These are phyloP conservation scores for Truncatella angustata DNA, from an alignment of 2,329 filamentous ascomycete genomes.

Conservation along the genomic window DNA sequence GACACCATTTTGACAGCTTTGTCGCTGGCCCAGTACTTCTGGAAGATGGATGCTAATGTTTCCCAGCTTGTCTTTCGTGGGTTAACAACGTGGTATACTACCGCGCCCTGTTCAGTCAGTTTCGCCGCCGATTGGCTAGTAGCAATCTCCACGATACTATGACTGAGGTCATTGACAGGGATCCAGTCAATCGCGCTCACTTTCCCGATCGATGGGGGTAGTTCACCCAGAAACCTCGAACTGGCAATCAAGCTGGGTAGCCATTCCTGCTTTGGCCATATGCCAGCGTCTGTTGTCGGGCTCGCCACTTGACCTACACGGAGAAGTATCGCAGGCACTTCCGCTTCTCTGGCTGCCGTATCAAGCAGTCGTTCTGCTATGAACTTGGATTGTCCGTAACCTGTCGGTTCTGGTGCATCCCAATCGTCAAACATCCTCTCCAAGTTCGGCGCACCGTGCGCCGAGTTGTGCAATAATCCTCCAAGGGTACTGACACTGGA, in stretches of 20 bases:
- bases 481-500: slow-evolving; percentile 20
- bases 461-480: slow-evolving; percentile 1
- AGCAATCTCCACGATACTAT: background rate
- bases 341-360: slow-evolving; percentile 13
- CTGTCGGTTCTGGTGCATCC: slow-evolving; percentile 1
- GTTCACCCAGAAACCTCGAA: slow-evolving; percentile 17
- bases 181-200: background rate
- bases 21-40: background rate
- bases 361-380: slow-evolving; percentile 20
- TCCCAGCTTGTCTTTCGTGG: background rate
- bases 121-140: background rate
- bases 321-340: slow-evolving; percentile 13
- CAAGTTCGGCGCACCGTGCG: slow-evolving; percentile 8
- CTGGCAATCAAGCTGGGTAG: slow-evolving; percentile 22
- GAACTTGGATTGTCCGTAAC: slow-evolving; percentile 13
- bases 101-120: background rate
- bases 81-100: background rate
- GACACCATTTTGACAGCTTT: background rate
- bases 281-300: slow-evolving; percentile 12
- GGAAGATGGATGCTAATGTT: background rate
- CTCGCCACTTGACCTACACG: slow-evolving; percentile 22
- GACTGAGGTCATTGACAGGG: background rate
- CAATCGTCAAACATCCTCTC: slow-evolving; percentile 15
- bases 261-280: slow-evolving; percentile 21
- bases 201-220: slow-evolving; percentile 16